Conservation (phyloP, 768 basidiomycete genomes). For the Suillus paluster region DNA sequence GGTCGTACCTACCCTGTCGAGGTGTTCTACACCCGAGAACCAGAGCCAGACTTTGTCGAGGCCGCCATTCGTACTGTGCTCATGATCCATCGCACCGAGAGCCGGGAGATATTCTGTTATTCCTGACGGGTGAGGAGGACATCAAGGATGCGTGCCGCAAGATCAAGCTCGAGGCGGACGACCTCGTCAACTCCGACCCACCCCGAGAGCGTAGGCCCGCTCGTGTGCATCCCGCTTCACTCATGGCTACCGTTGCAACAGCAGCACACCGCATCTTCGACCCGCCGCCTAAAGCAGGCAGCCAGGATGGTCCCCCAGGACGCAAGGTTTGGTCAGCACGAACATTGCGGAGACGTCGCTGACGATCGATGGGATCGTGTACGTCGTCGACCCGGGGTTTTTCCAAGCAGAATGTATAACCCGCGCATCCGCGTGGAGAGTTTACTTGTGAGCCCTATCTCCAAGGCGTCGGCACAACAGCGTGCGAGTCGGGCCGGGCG, state of each 20-base stretch:
- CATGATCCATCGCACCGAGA: slow-evolving; percentile 97
- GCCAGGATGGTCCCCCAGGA: slow-evolving; percentile 74
- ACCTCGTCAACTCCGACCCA: slow-evolving; percentile 75
- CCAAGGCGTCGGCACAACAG: too few species aligned
- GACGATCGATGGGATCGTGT: slow-evolving; percentile 98
- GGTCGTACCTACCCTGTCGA: too few species aligned
- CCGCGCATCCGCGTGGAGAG: slow-evolving; percentile 83
- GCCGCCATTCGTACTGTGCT: slow-evolving; percentile 86
- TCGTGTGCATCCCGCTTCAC: slow-evolving; percentile 91
- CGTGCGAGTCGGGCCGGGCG: too few species aligned
- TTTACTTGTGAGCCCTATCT: too few species aligned
- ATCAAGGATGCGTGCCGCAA: slow-evolving; percentile 43
- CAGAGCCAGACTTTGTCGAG: too few species aligned
- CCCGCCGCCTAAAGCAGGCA: slow-evolving; percentile 68
- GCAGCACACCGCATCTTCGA: slow-evolving; percentile 98
- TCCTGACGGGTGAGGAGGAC: slow-evolving; percentile 98
- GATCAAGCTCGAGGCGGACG: slow-evolving; percentile 52
- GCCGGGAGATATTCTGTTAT: slow-evolving; percentile 89
- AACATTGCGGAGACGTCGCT: slow-evolving; percentile 98
- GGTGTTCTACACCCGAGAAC: too few species aligned
- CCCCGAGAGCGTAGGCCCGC: slow-evolving; percentile 78
- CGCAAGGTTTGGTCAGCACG: slow-evolving; percentile 93
- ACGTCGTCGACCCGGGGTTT: slow-evolving; percentile 98
- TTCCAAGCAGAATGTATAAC: slow-evolving; percentile 98
- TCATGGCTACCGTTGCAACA: slow-evolving; percentile 93